phyloP scores from a whole-genome alignment of 768 basidiomycete species.

The Melanogaster broomeanus region DNA sequence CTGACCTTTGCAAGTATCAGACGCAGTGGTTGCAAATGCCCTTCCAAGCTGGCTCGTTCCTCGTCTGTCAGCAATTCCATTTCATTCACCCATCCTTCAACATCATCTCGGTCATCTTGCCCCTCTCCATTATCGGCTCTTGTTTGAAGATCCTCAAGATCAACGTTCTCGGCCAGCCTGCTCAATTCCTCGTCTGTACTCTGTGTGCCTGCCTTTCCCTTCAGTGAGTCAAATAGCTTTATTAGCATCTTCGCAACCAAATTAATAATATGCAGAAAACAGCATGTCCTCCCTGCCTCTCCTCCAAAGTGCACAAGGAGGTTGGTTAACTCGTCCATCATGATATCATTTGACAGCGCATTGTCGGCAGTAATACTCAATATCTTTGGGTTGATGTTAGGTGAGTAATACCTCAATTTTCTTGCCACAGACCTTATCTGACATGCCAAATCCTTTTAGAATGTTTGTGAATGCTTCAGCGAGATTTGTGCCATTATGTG shows the following conservation, averaged over 20 bases:
- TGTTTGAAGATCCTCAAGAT: background rate
- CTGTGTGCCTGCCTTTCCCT: background rate
- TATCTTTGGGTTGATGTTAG: background rate
- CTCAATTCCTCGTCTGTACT: background rate
- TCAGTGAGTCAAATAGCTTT: background rate
- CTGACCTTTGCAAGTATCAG: background rate
- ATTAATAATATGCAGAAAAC: background rate
- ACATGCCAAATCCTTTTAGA: background rate
- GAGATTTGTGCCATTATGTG: background rate
- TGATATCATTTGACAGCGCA: background rate
- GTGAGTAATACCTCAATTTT: background rate
- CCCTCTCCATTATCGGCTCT: background rate
- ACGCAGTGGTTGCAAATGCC: background rate
- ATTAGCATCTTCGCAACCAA: background rate
- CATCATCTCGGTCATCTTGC: constrained; percentile 1
- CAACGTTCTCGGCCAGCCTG: background rate
- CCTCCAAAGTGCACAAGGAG: background rate
- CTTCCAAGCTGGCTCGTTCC: constrained; percentile 2
- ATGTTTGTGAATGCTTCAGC: background rate
- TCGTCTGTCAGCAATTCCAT: constrained; percentile 2
- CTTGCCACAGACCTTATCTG: background rate
- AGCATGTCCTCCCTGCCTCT: background rate
- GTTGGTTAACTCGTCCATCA: background rate
- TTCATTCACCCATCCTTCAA: constrained; percentile 17
- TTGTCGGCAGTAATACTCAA: background rate